Conservation (phyloP, 495 filamentous ascomycete genomes). For the Pseudomonodictys pantanalensis region DNA sequence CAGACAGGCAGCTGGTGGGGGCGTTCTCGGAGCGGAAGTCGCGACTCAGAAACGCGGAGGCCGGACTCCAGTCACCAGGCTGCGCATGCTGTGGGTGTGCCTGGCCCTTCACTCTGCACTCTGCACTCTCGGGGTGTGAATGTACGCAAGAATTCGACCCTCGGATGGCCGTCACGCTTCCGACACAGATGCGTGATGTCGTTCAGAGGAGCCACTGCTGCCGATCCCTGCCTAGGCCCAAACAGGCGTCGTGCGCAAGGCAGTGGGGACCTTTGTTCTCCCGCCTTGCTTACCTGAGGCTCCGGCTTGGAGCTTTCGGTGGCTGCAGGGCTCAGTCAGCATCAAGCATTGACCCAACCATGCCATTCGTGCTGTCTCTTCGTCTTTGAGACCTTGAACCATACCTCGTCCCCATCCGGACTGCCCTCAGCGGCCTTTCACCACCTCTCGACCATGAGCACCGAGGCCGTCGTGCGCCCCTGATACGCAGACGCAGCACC, state of each 20-base stretch:
- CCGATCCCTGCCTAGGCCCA: not conserved
- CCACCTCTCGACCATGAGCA: constrained; percentile 1
- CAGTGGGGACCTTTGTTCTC: too few species aligned
- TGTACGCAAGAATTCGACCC: too few species aligned
- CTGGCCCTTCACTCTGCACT: not conserved
- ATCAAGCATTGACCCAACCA: not conserved
- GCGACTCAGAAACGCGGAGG: constrained; percentile 1
- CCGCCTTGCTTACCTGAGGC: too few species aligned
- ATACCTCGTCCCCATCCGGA: not conserved
- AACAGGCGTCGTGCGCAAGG: not conserved
- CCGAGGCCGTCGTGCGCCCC: not conserved
- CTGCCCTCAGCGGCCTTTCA: not conserved
- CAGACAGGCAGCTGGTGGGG: too few species aligned
- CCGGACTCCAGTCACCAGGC: not conserved
- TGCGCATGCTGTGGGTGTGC: not conserved
- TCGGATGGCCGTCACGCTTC: not conserved
- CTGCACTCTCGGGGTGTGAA: too few species aligned
- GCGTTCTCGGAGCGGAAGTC: not conserved
- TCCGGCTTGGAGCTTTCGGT: not conserved
- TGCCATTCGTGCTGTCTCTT: not conserved
- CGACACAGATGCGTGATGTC: not conserved
- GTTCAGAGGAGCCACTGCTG: not conserved
- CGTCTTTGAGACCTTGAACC: not conserved
- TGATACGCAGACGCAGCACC: not conserved
- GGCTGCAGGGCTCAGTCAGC: constrained; percentile 4